A percentile compares a stretch with the other conserved stretches of the same genome.
phyloP scores from a whole-genome alignment of 1,284 basidiomycete genomes.

The Cyathus olla region DNA sequence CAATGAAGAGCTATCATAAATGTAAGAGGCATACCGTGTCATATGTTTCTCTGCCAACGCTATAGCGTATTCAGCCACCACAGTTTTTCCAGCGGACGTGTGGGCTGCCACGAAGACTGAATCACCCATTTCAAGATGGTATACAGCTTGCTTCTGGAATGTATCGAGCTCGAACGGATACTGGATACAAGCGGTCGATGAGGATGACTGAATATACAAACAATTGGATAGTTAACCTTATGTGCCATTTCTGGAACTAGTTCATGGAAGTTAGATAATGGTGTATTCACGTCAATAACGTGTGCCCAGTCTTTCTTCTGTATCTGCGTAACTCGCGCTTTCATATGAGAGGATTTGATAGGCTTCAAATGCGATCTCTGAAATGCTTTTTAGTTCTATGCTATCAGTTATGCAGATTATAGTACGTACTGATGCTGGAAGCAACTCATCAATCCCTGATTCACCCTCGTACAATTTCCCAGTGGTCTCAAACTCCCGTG shows the following conservation, averaged over 20 bases:
- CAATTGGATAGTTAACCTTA: slow-evolving; percentile 57
- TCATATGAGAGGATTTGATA: slow-evolving; percentile 50
- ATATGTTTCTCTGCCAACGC: slow-evolving; percentile 97
- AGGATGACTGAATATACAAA: not conserved
- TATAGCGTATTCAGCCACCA: slow-evolving; percentile 99
- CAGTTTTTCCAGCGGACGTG: slow-evolving; percentile 99
- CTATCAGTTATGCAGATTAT: slow-evolving; percentile 3
- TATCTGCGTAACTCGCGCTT: slow-evolving; percentile 53
- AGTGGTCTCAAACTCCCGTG: slow-evolving; percentile 24
- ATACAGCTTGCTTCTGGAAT: slow-evolving; percentile 97
- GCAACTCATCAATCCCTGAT: slow-evolving; percentile 82
- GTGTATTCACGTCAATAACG: slow-evolving; percentile 93
- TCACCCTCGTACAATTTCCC: slow-evolving; percentile 15
- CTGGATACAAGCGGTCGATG: slow-evolving; percentile 18
- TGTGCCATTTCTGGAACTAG: slow-evolving; percentile 94
- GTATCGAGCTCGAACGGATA: slow-evolving; percentile 61
- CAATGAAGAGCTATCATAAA: slow-evolving; percentile 8
- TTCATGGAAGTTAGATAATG: slow-evolving; percentile 89
- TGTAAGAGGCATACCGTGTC: slow-evolving; percentile 79
- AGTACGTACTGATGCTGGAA: slow-evolving; percentile 80
- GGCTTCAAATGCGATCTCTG: slow-evolving; percentile 71
- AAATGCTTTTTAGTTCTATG: not conserved
- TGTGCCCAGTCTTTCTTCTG: slow-evolving; percentile 98
- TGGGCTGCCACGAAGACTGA: slow-evolving; percentile 99
- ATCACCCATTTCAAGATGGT: slow-evolving; percentile 97